Conservation (phyloP, 1,139 yeast species). For the Taiozyma sp. region DNA sequence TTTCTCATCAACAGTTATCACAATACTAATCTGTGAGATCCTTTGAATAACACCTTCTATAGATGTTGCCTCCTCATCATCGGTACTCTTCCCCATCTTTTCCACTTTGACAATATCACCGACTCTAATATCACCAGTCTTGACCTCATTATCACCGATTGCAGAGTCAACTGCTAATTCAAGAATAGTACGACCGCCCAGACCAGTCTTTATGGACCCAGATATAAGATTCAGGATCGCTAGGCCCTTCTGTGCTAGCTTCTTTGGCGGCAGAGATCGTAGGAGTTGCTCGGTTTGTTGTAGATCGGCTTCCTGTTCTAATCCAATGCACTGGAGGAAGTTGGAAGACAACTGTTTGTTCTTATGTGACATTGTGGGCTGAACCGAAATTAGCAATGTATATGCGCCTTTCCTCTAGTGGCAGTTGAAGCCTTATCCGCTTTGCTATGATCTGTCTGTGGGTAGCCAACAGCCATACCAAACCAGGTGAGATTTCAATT, state of each 20-base stretch:
- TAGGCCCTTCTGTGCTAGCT: conserved; percentile 62
- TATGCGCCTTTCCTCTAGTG: too few relatives aligned
- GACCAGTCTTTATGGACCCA: conserved; percentile 63
- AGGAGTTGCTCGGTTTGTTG: conserved; percentile 48
- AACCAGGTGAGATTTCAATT: too few relatives aligned
- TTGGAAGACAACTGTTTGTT: conserved; percentile 30
- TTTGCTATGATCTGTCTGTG: too few relatives aligned
- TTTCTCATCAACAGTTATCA: conserved; percentile 58
- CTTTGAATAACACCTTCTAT: conserved; percentile 56
- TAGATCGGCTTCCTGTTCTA: conserved; percentile 59
- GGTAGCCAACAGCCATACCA: too few relatives aligned
- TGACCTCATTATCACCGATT: conserved; percentile 22
- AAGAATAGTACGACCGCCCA: conserved; percentile 71
- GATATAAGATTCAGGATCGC: conserved; percentile 67
- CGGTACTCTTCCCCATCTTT: conserved; percentile 10
- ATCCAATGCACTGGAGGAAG: conserved; percentile 48
- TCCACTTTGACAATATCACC: conserved; percentile 71
- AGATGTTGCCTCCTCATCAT: conserved; percentile 18
- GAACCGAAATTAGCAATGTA: too few relatives aligned
- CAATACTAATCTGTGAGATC: conserved; percentile 29
- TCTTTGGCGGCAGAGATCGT: conserved; percentile 53
- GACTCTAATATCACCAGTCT: conserved; percentile 53
- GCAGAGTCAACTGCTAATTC: conserved; percentile 51
- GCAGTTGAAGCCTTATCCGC: too few relatives aligned
- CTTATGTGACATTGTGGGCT: conserved; percentile 17